Conservation (phyloP, 2,329 filamentous ascomycete species). For the Stagonosporopsis rhizophila region DNA sequence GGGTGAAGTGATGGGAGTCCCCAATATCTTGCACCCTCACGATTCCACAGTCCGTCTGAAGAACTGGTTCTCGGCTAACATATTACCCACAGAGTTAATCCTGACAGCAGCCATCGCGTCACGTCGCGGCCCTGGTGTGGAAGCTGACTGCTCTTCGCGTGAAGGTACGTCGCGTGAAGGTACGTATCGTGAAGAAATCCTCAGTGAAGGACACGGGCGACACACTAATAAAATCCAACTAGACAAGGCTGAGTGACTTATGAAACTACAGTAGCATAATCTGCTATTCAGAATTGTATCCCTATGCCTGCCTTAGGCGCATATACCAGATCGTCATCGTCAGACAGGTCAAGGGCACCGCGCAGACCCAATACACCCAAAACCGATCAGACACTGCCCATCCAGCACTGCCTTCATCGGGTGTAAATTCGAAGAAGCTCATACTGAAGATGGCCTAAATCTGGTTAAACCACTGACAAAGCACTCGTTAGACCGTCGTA, state of each 20-base stretch:
- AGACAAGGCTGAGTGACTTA: not conserved
- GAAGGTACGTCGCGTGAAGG: no score
- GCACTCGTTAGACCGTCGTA: not conserved
- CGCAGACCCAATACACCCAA: constrained; percentile 30
- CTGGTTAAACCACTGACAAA: not conserved
- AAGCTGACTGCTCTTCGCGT: no score
- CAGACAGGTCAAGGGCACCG: constrained; percentile 25
- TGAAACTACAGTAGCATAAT: not conserved
- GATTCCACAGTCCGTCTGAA: no score
- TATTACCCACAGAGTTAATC: no score
- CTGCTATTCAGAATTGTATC: not conserved
- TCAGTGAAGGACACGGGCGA: no score
- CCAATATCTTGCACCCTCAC: no score
- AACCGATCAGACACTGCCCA: constrained; percentile 29
- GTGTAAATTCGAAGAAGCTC: constrained; percentile 29
- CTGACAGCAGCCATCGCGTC: no score
- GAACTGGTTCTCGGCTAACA: no score
- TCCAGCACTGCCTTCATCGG: not conserved
- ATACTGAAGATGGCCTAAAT: constrained; percentile 31
- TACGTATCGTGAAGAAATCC: no score
- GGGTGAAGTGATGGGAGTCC: no score
- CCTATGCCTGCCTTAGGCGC: not conserved
- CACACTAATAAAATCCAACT: no score
- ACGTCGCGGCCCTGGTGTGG: no score
- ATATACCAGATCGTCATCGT: constrained; percentile 22